phyloP scores from a whole-genome alignment of 768 basidiomycete species.

The Mycena chlorophos region DNA sequence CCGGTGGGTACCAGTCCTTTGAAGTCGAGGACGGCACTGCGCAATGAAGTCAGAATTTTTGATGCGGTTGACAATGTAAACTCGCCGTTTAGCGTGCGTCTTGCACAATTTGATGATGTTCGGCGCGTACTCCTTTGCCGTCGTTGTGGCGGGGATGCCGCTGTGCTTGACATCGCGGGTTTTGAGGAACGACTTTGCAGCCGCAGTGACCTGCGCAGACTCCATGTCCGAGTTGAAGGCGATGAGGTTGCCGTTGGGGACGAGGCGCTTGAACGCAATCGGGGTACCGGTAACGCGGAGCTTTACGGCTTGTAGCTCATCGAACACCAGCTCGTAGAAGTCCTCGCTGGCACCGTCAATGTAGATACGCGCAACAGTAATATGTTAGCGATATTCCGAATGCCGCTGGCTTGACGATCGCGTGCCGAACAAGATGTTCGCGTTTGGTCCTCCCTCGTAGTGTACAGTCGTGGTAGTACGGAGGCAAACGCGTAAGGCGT shows the following conservation, averaged over 20 bases:
- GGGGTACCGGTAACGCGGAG: constrained; percentile 4
- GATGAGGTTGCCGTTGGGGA: constrained; percentile 2
- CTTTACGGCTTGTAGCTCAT: constrained; percentile 8
- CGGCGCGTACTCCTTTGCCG: not conserved
- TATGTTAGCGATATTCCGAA: not conserved
- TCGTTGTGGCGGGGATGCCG: not conserved
- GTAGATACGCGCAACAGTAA: constrained; percentile 14
- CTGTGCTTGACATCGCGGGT: not conserved
- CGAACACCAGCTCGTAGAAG: constrained; percentile 8
- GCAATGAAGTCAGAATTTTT: not conserved
- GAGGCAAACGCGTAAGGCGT: no score
- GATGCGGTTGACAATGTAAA: not conserved
- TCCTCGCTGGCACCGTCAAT: constrained; percentile 2
- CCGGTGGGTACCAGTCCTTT: not conserved
- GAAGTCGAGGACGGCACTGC: not conserved
- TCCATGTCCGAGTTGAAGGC: constrained; percentile 12
- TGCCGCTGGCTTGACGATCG: no score
- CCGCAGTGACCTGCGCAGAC: constrained; percentile 9
- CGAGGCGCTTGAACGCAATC: constrained; percentile 8
- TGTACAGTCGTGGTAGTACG: no score
- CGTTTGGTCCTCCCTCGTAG: no score
- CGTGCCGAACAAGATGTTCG: no score
- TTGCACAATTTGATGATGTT: constrained; percentile 5
- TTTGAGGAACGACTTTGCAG: constrained; percentile 3
- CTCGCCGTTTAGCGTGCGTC: constrained; percentile 9